phyloP scores from a whole-genome alignment of 495 filamentous ascomycete species.

The Usnea hakonensis region DNA sequence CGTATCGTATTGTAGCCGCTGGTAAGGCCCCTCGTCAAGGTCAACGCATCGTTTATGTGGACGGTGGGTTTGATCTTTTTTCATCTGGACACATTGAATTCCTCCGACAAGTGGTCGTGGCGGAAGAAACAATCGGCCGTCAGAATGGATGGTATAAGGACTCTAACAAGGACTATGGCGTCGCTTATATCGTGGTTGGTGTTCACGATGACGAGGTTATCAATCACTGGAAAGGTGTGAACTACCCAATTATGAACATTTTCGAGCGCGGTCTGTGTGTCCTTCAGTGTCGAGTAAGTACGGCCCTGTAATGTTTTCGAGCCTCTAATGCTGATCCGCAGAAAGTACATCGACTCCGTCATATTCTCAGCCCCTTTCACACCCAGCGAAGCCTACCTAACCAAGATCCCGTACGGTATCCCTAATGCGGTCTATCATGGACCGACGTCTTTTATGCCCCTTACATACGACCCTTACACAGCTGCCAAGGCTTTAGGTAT shows the following conservation, averaged over 20 bases:
- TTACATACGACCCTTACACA: conserved; percentile 77
- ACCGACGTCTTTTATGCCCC: conserved; percentile 81
- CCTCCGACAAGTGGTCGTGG: conserved; percentile 60
- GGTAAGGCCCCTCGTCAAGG: conserved; percentile 62
- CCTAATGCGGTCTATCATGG: conserved; percentile 89
- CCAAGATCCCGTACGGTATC: conserved; percentile 62
- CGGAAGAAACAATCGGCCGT: conserved; percentile 59
- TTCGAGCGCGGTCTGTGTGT: conserved; percentile 94
- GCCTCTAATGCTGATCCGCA: conserved; percentile 20
- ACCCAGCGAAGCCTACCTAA: conserved; percentile 67
- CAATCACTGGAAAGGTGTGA: conserved; percentile 90
- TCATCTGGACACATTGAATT: conserved; percentile 96
- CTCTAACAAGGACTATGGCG: conserved; percentile 60
- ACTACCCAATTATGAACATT: conserved; percentile 99
- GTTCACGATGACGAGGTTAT: conserved; percentile 92
- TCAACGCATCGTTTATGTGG: conserved; percentile 86
- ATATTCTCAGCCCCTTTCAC: conserved; percentile 85
- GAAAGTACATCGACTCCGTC: conserved; percentile 75
- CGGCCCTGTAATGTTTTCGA: neutral
- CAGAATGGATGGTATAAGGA: conserved; percentile 66
- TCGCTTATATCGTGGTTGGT: conserved; percentile 79
- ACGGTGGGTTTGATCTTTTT: conserved; percentile 96
- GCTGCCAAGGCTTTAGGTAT: conserved; percentile 72
- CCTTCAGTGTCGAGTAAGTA: conserved; percentile 76
- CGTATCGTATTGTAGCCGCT: conserved; percentile 54